A percentile compares a stretch with the other conserved stretches of the same genome.
Evolutionary conservation across 164 flowering plant species (phyloP).

Genomic region (Litsea cubeba): DNA sequence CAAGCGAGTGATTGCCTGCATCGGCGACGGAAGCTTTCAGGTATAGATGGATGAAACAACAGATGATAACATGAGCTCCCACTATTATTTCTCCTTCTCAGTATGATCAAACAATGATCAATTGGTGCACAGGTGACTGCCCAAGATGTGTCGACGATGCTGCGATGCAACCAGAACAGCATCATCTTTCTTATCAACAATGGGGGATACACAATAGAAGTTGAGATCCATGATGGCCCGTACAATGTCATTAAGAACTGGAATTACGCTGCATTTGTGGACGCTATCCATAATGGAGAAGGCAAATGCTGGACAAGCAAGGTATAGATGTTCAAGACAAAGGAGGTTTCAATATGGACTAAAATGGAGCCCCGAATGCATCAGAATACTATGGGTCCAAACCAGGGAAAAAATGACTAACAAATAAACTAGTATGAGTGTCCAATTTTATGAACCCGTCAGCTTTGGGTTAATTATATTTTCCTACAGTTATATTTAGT

Average conservation of each 20-base stretch:
- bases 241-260: conserved; percentile 81
- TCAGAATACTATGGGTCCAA: no score
- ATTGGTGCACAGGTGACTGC: conserved; percentile 53
- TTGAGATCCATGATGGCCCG: conserved; percentile 78
- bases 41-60: conserved; percentile 20
- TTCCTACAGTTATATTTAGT: no score
- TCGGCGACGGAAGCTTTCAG: conserved; percentile 94
- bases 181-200: conserved; percentile 80
- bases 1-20: conserved; percentile 77
- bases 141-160: conserved; percentile 75
- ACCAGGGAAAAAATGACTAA: no score
- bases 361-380: no score
- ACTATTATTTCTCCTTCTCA: not conserved
- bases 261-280: conserved; percentile 67
- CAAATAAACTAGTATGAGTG: no score
- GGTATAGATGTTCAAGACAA: conserved; percentile 23
- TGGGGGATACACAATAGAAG: conserved; percentile 82
- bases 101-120: not conserved
- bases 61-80: not conserved
- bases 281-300: conserved; percentile 63
- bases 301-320: conserved; percentile 70
- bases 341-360: not conserved
- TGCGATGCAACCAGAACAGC: conserved; percentile 56
- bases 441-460: no score
- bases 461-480: no score